These are phyloP conservation scores for Calcarisporium arbuscula DNA, from an alignment of 2,329 filamentous ascomycete genomes.

Conservation along the genomic window DNA sequence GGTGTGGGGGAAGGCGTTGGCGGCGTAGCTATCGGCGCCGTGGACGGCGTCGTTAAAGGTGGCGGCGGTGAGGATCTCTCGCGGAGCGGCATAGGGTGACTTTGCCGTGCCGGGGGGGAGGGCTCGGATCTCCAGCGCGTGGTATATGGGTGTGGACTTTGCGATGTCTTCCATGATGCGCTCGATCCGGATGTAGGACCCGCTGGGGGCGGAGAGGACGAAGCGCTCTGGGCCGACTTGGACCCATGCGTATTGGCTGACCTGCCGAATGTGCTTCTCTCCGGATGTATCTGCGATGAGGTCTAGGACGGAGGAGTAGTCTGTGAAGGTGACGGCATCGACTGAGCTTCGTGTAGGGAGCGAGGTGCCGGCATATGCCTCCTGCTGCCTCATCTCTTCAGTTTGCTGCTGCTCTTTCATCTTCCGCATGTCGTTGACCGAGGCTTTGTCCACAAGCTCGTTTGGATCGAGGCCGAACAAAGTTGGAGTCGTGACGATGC, in stretches of 20 bases:
- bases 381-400: slow-evolving; percentile 25
- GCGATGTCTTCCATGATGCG: slow-evolving; percentile 20
- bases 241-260: slow-evolving; percentile 80
- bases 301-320: slow-evolving; percentile 89
- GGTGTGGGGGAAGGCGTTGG: slow-evolving; percentile 55
- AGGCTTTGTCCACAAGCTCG: slow-evolving; percentile 64
- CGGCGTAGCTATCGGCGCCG: slow-evolving; percentile 76
- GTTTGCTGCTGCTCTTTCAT: slow-evolving; percentile 43
- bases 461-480: slow-evolving; percentile 86
- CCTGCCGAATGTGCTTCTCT: slow-evolving; percentile 69
- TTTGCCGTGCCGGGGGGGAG: slow-evolving; percentile 38
- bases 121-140: slow-evolving; percentile 42
- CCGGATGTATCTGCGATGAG: slow-evolving; percentile 75
- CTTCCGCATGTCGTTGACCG: slow-evolving; percentile 53
- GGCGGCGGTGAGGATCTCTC: slow-evolving; percentile 56
- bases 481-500: slow-evolving; percentile 85
- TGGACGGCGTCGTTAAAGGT: slow-evolving; percentile 72
- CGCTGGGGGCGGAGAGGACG: slow-evolving; percentile 59
- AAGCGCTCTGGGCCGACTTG: slow-evolving; percentile 64
- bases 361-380: slow-evolving; percentile 6
- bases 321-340: slow-evolving; percentile 67
- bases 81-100: slow-evolving; percentile 61
- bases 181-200: slow-evolving; percentile 54
- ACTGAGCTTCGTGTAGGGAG: slow-evolving; percentile 15
- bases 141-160: slow-evolving; percentile 26